Evolutionary conservation across 2,329 filamentous ascomycete species (phyloP).

Genomic region (Aspergillaceae sp.): DNA sequence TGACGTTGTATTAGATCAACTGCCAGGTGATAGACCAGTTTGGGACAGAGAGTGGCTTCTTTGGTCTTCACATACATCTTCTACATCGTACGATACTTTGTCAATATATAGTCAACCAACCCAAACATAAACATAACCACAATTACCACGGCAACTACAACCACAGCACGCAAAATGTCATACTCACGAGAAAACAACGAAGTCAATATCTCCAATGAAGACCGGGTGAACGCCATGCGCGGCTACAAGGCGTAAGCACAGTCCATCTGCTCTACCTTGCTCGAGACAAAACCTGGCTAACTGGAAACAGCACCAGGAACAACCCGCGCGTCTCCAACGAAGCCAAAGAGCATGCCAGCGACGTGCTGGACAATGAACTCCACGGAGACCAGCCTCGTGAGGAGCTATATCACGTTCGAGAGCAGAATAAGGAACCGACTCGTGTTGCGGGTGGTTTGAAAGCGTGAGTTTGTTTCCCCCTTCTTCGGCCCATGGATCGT

Average conservation of each 20-base stretch:
- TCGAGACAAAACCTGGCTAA: not conserved
- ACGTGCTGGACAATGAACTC: conserved; percentile 15
- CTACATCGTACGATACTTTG: not conserved
- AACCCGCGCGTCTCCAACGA: conserved; percentile 16
- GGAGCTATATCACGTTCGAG: conserved; percentile 4
- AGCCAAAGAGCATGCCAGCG: conserved; percentile 18
- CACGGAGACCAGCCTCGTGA: conserved; percentile 10
- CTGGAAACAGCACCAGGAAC: conserved; percentile 4
- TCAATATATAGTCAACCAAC: too few relatives aligned
- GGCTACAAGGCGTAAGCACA: conserved; percentile 13
- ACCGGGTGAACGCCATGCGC: conserved; percentile 11
- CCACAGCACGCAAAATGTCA: conserved; percentile 5
- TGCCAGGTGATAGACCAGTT: not conserved
- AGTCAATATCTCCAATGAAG: conserved; percentile 8
- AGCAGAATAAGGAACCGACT: conserved; percentile 7
- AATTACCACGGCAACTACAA: not conserved
- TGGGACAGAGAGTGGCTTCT: too few relatives aligned
- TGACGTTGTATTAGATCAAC: conserved; percentile 2
- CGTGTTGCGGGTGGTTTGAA: conserved; percentile 10
- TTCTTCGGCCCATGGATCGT: not conserved
- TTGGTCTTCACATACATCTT: not conserved
- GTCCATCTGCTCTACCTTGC: not conserved
- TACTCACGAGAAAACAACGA: conserved; percentile 6
- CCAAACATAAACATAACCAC: too few relatives aligned
- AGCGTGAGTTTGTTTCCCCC: conserved; percentile 8